Evolutionary conservation across 148 eudicot genomes (phyloP).

Genomic region (Nyssa sinensis): DNA sequence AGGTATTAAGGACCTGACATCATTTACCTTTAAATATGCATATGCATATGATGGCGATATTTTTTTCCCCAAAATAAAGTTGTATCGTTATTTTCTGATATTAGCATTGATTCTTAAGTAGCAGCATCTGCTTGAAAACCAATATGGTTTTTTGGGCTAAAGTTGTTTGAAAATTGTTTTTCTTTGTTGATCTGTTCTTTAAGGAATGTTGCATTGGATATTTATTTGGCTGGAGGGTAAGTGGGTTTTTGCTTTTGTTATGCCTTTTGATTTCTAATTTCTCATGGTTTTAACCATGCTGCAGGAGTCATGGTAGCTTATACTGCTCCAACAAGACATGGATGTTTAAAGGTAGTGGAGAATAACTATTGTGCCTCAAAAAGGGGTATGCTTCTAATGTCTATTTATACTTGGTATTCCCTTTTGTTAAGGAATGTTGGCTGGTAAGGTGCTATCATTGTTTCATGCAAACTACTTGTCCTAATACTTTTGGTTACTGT

Average conservation of each 20-base stretch:
- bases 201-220: not conserved
- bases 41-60: too few species aligned
- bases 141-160: not conserved
- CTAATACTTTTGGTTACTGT: not conserved
- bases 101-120: too few species aligned
- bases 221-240: not conserved
- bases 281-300: constrained; percentile 17
- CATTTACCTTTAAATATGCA: too few species aligned
- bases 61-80: too few species aligned
- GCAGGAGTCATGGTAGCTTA: constrained; percentile 79
- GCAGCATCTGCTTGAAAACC: too few species aligned
- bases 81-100: too few species aligned
- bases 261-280: constrained; percentile 3
- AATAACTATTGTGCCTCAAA: constrained; percentile 84
- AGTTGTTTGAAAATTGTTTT: not conserved
- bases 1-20: too few species aligned
- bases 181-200: not conserved
- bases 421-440: not conserved
- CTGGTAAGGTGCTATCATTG: not conserved
- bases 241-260: not conserved
- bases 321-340: constrained; percentile 71
- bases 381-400: constrained; percentile 53
- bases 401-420: not conserved
- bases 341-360: constrained; percentile 84
- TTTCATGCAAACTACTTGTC: not conserved